A percentile compares a stretch with the other conserved stretches of the same genome.
Evolutionary conservation across 129 eudicot genomes (phyloP).

Genomic region (Artemisia argyi): DNA sequence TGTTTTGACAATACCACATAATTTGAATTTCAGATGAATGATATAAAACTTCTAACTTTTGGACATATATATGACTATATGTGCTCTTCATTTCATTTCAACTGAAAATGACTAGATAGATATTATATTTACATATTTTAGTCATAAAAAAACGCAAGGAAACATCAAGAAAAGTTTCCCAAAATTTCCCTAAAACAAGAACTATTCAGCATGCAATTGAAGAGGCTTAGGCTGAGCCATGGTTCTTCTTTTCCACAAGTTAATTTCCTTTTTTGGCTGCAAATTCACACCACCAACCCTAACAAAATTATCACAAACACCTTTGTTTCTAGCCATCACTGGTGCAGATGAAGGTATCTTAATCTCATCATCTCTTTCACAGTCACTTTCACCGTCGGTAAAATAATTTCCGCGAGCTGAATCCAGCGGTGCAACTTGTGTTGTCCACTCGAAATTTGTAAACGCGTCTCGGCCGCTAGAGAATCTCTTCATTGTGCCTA

Average conservation of each 20-base stretch:
- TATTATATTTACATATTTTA: too few relatives aligned
- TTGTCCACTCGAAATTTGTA: slow-evolving; percentile 60
- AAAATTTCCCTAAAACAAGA: too few relatives aligned
- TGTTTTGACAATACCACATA: too few relatives aligned
- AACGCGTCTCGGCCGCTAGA: slow-evolving; percentile 60
- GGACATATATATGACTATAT: too few relatives aligned
- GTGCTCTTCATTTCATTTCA: too few relatives aligned
- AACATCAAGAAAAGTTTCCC: too few relatives aligned
- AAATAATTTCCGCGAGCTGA: slow-evolving; percentile 21
- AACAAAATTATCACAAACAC: slow-evolving; percentile 28
- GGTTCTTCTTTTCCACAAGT: slow-evolving; percentile 90
- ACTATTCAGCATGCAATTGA: slow-evolving; percentile 30
- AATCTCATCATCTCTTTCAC: slow-evolving; percentile 37
- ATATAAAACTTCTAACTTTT: too few relatives aligned
- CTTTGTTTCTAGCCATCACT: slow-evolving; percentile 32
- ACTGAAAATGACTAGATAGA: too few relatives aligned
- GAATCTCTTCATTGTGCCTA: slow-evolving; percentile 61
- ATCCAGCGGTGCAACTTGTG: slow-evolving; percentile 56
- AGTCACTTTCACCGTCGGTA: slow-evolving; percentile 37
- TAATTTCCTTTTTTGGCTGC: slow-evolving; percentile 77
- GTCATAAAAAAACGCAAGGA: too few relatives aligned
- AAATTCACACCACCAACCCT: slow-evolving; percentile 27
- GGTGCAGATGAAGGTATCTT: slow-evolving; percentile 64
- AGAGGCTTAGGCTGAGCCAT: slow-evolving; percentile 84
- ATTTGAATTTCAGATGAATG: too few relatives aligned